Conservation (phyloP, 306 rosid genomes). For the Glycyrrhiza uralensis region DNA sequence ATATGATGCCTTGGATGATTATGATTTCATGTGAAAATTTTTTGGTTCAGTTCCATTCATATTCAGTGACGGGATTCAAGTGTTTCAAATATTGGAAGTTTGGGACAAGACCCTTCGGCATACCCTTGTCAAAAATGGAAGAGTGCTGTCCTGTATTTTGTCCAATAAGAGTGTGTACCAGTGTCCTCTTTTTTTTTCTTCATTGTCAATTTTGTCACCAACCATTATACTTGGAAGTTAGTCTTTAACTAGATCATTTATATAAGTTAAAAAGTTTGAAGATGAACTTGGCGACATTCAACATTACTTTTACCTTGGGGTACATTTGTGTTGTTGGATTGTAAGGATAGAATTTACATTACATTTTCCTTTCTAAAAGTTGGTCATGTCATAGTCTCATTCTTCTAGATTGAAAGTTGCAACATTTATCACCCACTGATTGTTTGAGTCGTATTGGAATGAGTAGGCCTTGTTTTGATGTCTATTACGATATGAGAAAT, state of each 20-base stretch:
- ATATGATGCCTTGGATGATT: conserved; percentile 73
- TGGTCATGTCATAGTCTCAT: background rate
- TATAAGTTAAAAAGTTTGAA: conserved; percentile 24
- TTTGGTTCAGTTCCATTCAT: conserved; percentile 26
- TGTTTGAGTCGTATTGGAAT: background rate
- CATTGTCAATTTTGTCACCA: conserved; percentile 40
- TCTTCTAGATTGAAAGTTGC: background rate
- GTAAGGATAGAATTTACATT: background rate
- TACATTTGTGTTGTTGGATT: conserved; percentile 22
- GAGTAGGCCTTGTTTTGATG: background rate
- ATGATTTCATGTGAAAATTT: conserved; percentile 80
- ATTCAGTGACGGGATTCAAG: conserved; percentile 31
- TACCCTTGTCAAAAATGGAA: conserved; percentile 26
- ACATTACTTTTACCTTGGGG: conserved; percentile 1
- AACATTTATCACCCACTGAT: background rate
- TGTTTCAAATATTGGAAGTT: conserved; percentile 32
- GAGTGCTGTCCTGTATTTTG: conserved; percentile 39
- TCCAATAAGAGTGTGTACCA: conserved; percentile 31
- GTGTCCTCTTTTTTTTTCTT: conserved; percentile 22
- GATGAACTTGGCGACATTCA: conserved; percentile 23
- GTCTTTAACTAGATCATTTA: conserved; percentile 26
- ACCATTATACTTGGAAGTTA: conserved; percentile 8
- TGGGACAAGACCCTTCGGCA: conserved; percentile 46
- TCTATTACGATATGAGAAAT: background rate
- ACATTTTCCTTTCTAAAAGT: background rate